These are phyloP conservation scores for Candida manassasensis DNA, from an alignment of 805 yeast genomes.

Conservation along the genomic window DNA sequence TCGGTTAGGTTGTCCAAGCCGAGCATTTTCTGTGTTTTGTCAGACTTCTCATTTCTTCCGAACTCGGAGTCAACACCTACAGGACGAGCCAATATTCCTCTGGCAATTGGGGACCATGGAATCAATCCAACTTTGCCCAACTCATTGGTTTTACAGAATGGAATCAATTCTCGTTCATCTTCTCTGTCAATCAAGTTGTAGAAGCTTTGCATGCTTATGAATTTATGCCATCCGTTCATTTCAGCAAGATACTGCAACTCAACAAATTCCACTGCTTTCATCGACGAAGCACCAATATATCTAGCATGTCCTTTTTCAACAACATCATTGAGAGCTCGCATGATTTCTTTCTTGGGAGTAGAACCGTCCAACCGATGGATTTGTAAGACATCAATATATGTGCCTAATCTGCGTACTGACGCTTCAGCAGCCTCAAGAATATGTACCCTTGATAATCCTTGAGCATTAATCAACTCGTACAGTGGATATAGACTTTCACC, in stretches of 20 bases:
- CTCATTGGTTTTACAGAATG: conserved; percentile 40
- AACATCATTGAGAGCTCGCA: conserved; percentile 55
- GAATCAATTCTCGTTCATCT: conserved; percentile 60
- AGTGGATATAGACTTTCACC: conserved; percentile 7
- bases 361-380: conserved; percentile 51
- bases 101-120: conserved; percentile 59
- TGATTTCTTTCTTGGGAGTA: conserved; percentile 48
- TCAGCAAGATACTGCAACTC: conserved; percentile 55
- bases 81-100: conserved; percentile 54
- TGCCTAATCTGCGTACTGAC: conserved; percentile 45
- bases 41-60: conserved; percentile 10
- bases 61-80: conserved; percentile 8
- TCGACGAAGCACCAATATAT: conserved; percentile 61
- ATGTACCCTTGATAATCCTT: conserved; percentile 38
- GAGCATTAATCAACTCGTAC: conserved; percentile 21
- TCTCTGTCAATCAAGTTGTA: conserved; percentile 58
- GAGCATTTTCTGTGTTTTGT: conserved; percentile 7
- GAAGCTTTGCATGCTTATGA: conserved; percentile 54
- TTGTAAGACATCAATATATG: conserved; percentile 51
- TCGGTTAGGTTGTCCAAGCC: conserved; percentile 12
- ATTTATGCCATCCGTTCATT: conserved; percentile 51
- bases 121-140: conserved; percentile 48
- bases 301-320: conserved; percentile 44
- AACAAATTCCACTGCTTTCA: conserved; percentile 53
- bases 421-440: conserved; percentile 41